Evolutionary conservation across 2,329 filamentous ascomycete genomes (phyloP).

Genomic region (Thermomyces lanuginosus): DNA sequence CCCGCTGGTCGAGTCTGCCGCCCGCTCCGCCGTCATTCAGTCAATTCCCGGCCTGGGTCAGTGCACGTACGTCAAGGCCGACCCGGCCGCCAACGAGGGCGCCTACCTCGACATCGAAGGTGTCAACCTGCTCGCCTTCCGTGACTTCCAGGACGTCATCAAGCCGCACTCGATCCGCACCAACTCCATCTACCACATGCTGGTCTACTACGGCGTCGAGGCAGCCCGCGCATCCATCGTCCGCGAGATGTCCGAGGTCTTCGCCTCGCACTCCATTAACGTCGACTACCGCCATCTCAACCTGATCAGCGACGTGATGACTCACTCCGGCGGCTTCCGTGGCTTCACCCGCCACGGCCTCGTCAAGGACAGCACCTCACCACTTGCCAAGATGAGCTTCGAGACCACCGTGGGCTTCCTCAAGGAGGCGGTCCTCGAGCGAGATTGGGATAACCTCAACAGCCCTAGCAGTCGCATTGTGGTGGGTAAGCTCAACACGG

Average conservation of each 20-base stretch:
- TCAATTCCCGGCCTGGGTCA: slow-evolving; percentile 61
- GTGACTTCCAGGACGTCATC: slow-evolving; percentile 69
- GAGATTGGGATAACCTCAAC: slow-evolving; percentile 74
- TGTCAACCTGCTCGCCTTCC: slow-evolving; percentile 81
- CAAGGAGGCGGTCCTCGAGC: slow-evolving; percentile 77
- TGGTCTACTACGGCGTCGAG: slow-evolving; percentile 80
- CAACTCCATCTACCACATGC: slow-evolving; percentile 79
- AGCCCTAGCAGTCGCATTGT: slow-evolving; percentile 81
- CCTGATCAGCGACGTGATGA: slow-evolving; percentile 96
- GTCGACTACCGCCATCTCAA: slow-evolving; percentile 88
- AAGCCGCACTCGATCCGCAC: slow-evolving; percentile 75
- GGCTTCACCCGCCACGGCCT: slow-evolving; percentile 88
- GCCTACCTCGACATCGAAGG: slow-evolving; percentile 57
- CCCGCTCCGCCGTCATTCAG: slow-evolving; percentile 67
- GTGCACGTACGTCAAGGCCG: slow-evolving; percentile 52
- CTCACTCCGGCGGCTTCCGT: slow-evolving; percentile 72
- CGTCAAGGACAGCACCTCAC: slow-evolving; percentile 59
- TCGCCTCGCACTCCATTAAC: slow-evolving; percentile 75
- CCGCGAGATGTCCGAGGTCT: slow-evolving; percentile 68
- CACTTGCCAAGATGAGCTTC: slow-evolving; percentile 98
- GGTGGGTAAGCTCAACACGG: slow-evolving; percentile 61
- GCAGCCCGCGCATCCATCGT: slow-evolving; percentile 79
- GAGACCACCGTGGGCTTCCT: slow-evolving; percentile 92
- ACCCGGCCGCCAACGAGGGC: slow-evolving; percentile 34
- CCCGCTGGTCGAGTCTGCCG: slow-evolving; percentile 68